Evolutionary conservation across 176 grass and related monocot species (phyloP), one percentile per base, ranked within the genome.

Genomic region (Thinopyrum elongatum): DNA sequence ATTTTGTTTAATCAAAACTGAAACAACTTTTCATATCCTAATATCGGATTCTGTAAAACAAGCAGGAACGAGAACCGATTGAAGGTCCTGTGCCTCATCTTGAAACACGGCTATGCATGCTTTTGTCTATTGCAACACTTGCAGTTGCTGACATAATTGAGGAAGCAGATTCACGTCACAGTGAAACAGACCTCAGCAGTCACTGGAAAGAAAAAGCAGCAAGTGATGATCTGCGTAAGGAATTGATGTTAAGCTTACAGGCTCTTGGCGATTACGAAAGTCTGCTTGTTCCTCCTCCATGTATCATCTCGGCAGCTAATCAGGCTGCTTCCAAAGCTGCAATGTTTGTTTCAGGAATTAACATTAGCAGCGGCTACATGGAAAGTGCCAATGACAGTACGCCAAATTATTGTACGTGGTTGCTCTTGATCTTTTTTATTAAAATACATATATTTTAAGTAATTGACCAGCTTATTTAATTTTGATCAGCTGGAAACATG

Each of bases 51-150:
- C 66, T 88, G 22, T 79, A 17, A 86, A 42, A 78, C 66, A 85
- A 86, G 28, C 58, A 98, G 95, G 95, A 98, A 90, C 93, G 93
- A 83, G 95, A 98, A 78, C 95, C 91, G 51, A 87, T 88, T 14
- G 95, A 98, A 77, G 95, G 95, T 38, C 95, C 95, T 74, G 93
- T 98, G 16, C 95, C 95, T 83, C 95, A 88, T 67, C 78, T 98
- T 85, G 95, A 98, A 80, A 94, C 95, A 81, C 78, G 95, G 33
- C 79, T 98, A 29, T 95, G 91, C 89, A 84, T 98, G 90, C 78
- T 98, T 78, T 86, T 98, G 69, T 98, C 93, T 82, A 95, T 95
- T 33, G 89, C 91, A 6, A 84, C 93, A 83, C 93, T 94, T 78
- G 88, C 93, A 69, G 79, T 98, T 87, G 87, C 86, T 82, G 89